Evolutionary conservation across 2,329 filamentous ascomycete genomes (phyloP), one percentile per base, ranked within the genome.

Genomic region (Alternaria conjuncta): DNA sequence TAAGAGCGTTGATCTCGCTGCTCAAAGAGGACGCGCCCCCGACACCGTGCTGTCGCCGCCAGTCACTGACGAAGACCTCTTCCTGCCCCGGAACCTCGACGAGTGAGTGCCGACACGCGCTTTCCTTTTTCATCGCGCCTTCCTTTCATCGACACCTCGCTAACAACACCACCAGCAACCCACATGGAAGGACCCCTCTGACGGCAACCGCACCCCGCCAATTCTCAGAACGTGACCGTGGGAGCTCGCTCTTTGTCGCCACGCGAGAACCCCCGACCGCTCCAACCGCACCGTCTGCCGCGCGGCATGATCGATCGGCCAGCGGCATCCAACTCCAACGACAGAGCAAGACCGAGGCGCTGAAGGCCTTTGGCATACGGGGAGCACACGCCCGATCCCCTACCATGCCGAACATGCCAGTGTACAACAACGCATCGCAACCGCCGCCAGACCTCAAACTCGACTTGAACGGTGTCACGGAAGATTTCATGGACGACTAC

Each of bases 351-450:
- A 63, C 73, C 65, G 71, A 73, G 55, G 74, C 74, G 61, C 50
- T 74, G 43, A 74, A 70, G 63, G 63, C 62, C 26, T 60, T 65
- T 51, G 63, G 62, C 30, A 66, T 59, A 58, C 71, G 70, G 58
- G 65, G 60, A 51, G 28, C 65, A 18, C 76, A 77, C 69, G 69
- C 65, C 21, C 74, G 78, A 20, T 79, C 78, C 23, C 79, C 76
- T 60, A 81, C 79, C 41, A 77, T 80, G 76, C 75, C 79, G 50
- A 80, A 77, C 57, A 78, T 80, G 76, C 70, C 79, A 45, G 59
- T 74, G 57, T 78, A 80, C 63, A 65, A 67, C 30, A 67, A 72
- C 65, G 71, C 76, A 44, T 41, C 66, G 55, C 65, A 66, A 55
- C 71, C 67, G n/a, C 73, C 75, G 18, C 73, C 75, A 65, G 73